Percentiles rank a stretch among this genome's conserved stretches.
Evolutionary conservation across 78 protist species (phyloP).

Genomic region (Guillardia theta): DNA sequence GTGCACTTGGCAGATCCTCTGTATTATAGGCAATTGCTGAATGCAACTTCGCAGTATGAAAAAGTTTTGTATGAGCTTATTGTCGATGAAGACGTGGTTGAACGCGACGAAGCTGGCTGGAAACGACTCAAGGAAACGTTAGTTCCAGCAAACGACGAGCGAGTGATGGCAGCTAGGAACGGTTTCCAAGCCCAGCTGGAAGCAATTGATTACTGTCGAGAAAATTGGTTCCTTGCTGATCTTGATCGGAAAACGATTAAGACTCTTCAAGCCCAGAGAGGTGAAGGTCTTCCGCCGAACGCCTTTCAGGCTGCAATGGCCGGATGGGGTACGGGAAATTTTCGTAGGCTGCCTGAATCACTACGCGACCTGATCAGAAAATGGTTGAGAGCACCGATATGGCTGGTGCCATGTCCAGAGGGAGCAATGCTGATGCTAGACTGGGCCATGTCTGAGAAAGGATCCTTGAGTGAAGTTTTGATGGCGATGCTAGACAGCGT

Average conservation of each 20-base stretch:
- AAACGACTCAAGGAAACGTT: not conserved
- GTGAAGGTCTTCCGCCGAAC: not conserved
- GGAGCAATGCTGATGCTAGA: conserved; percentile 8
- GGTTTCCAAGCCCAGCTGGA: conserved; percentile 13
- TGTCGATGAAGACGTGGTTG: not conserved
- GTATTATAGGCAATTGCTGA: not conserved
- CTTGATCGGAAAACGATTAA: not conserved
- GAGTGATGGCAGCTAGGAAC: not conserved
- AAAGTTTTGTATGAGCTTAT: not conserved
- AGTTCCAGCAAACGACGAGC: not conserved
- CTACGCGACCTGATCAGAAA: not conserved
- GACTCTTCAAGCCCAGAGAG: not conserved
- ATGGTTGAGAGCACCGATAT: not conserved
- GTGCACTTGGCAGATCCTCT: conserved; percentile 1
- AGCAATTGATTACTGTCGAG: not conserved
- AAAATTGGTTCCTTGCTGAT: not conserved
- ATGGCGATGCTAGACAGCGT: not conserved
- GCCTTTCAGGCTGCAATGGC: not conserved
- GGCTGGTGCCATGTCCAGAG: conserved; percentile 40
- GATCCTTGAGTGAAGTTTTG: not conserved
- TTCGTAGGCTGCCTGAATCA: not conserved
- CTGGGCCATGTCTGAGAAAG: not conserved
- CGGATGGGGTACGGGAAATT: conserved; percentile 13
- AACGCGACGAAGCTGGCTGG: not conserved
- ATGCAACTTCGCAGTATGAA: not conserved